A percentile compares a stretch with the other conserved stretches of the same genome.
These are phyloP conservation scores for Kodamaea sp. DNA, from an alignment of 1,139 yeast genomes.

Conservation along the genomic window DNA sequence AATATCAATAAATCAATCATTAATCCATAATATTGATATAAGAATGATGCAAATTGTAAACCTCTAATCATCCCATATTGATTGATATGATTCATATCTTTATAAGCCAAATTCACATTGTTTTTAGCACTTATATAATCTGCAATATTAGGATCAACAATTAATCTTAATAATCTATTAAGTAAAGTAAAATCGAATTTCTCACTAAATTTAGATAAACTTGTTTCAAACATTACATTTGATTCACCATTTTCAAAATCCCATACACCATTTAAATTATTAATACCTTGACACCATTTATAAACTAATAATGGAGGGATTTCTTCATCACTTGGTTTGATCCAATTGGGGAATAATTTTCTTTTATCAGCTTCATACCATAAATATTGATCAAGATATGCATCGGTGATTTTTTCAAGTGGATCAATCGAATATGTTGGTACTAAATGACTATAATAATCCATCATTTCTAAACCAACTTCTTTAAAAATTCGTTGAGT, in stretches of 20 bases:
- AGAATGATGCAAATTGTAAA: slow-evolving; percentile 83
- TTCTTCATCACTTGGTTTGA: slow-evolving; percentile 92
- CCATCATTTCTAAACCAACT: slow-evolving; percentile 86
- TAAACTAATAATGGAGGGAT: slow-evolving; percentile 88
- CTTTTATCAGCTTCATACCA: slow-evolving; percentile 96
- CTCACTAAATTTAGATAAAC: slow-evolving; percentile 68
- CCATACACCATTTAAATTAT: slow-evolving; percentile 79
- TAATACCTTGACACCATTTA: slow-evolving; percentile 95
- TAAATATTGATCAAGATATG: slow-evolving; percentile 88
- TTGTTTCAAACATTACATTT: slow-evolving; percentile 79
- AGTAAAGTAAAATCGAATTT: slow-evolving; percentile 84
- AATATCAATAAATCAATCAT: slow-evolving; percentile 75
- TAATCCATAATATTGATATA: slow-evolving; percentile 86
- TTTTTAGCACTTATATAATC: slow-evolving; percentile 93
- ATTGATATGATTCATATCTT: slow-evolving; percentile 93
- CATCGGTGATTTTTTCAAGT: slow-evolving; percentile 91
- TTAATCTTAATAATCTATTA: slow-evolving; percentile 72
- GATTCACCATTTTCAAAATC: slow-evolving; percentile 68
- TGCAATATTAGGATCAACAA: slow-evolving; percentile 88
- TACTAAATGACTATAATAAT: slow-evolving; percentile 74
- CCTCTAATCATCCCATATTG: slow-evolving; percentile 88
- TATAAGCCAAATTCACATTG: slow-evolving; percentile 75
- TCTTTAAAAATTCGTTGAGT: slow-evolving; percentile 94
- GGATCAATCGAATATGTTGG: slow-evolving; percentile 92
- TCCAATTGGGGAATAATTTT: slow-evolving; percentile 90